Evolutionary conservation across 345 rosid species (phyloP), one percentile per base, ranked within the genome.

Genomic region (Salix dunnii): DNA sequence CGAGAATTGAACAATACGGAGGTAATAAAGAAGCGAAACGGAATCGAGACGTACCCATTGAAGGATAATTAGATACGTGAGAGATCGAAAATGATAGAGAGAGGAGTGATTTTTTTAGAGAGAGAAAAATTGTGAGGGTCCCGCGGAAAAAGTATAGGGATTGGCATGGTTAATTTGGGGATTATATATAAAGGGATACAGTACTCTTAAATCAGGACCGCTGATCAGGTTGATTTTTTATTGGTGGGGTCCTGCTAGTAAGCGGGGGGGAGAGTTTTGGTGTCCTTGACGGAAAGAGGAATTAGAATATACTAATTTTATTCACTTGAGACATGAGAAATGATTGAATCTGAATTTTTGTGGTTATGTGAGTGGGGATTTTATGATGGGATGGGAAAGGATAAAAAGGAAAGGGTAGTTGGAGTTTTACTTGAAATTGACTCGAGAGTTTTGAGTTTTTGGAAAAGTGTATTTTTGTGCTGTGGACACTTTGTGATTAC

Each of bases 21-120:
- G 60, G 68, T 21, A 4, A 6, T 23, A 35, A 28, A 53, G 67
- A 53, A 18, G 27, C 64, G n/a, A 71, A 67, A 73, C 23, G 20
- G 23, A n/a, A 69, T 27, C 75, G 67, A 74, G 42, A 79, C 85
- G 72, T 74, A 85, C 87, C 82, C 90, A 85, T 85, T 87, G 82
- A 84, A 68, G 80, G 79, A 80, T 80, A 61, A 36, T 35, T 62
- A 5, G 70, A 53, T 58, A 10, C 60, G 64, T 13, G 43, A 40
- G 78, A 71, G 78, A 80, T 82, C 84, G 76, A 78, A 11, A 12
- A 68, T 71, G 67, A 27, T 36, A 75, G 43, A 48, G 40, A 71
- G 73, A 18, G n/a, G 38, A 2, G 30, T 27, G 20, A 0, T 17
- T 65, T 58, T 63, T 63, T 1, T 35, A 21, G 69, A 46, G 68